Base-by-base conservation (phyloP, 805 yeast species). In the Candida mattraensis region DNA sequence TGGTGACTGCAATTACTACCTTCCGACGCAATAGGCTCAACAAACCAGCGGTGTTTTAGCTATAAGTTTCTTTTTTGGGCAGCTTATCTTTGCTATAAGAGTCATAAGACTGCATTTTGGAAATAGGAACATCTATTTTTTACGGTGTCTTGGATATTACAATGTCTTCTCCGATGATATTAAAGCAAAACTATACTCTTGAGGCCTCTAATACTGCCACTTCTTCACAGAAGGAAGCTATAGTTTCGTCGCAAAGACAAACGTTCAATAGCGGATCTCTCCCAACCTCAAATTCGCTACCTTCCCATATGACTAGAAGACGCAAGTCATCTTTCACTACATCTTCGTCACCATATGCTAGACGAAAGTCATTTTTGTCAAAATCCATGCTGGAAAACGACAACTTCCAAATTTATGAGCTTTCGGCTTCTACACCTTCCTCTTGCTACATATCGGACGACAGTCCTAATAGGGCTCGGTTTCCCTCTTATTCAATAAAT, bases 371-470 rank as follows among this genome's bases (percentile, higher is more conserved):
- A 4, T 77, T 78, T 45, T 58, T 80, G 16, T 76, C 83, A 0
- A 53, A 61, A n/a, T 52, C 74, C 11, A 79, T 80, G 84, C 59
- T 78, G 20, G 66, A 70, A 19, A 66, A 70, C 50, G 87, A 80
- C 48, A 67, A 69, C 34, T 71, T 68, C 39, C 66, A 74, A 18
- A 71, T 76, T 3, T 79, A 79, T 44, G 80, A 78, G 48, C 37
- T 60, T 3, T 42, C 57, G 3, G 45, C 50, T 5, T 68, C 65
- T 12, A 25, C 38, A 10, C 44, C 40, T 9, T 30, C 30, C n/a
- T 39, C 45, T 17, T 37, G 30, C 26, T 31, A 29, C 21, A 25
- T 32, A 14, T 31, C 44, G 11, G 42, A 33, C 7, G 40, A 33
- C 4, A 30, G 28, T 21, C 14, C 44, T 11, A 16, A 35, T 15